Evolutionary conservation across 2,329 filamentous ascomycete genomes (phyloP).

Genomic region (Fusarium dlaminii): DNA sequence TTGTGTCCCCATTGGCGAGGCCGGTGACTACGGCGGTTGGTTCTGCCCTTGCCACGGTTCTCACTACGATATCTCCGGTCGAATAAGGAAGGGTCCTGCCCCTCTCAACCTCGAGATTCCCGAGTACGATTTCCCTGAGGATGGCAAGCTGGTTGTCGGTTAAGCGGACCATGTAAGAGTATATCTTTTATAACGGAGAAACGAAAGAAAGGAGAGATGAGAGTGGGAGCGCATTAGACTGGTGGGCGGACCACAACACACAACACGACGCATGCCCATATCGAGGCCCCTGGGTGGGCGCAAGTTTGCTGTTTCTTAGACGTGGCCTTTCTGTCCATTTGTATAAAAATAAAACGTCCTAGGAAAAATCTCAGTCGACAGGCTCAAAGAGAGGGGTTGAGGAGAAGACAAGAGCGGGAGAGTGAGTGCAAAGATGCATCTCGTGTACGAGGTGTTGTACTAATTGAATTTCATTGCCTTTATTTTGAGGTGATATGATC

Average conservation of each 20-base stretch:
- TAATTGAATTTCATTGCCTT: slow-evolving; percentile 39
- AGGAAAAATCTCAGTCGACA: slow-evolving; percentile 39
- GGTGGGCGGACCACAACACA: slow-evolving; percentile 26
- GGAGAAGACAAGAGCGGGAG: slow-evolving; percentile 17
- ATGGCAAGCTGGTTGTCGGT: slow-evolving; percentile 90
- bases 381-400: slow-evolving; percentile 26
- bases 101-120: slow-evolving; percentile 98
- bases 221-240: slow-evolving; percentile 38
- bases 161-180: slow-evolving; percentile 61
- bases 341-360: slow-evolving; percentile 52
- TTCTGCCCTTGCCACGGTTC: slow-evolving; percentile 99
- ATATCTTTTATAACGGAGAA: slow-evolving; percentile 29
- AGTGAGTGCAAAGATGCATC: slow-evolving; percentile 24
- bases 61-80: slow-evolving; percentile 99
- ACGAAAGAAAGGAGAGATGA: slow-evolving; percentile 4
- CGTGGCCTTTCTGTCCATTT: slow-evolving; percentile 47
- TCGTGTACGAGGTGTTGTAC: slow-evolving; percentile 32
- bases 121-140: slow-evolving; percentile 90
- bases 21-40: slow-evolving; percentile 98
- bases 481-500: not conserved
- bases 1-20: slow-evolving; percentile 99
- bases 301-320: slow-evolving; percentile 48
- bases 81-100: slow-evolving; percentile 96
- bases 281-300: slow-evolving; percentile 36
- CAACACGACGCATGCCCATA: slow-evolving; percentile 12